Base-by-base conservation (phyloP, 2,329 filamentous ascomycete species). In the Aspergillus quadricinctus region DNA sequence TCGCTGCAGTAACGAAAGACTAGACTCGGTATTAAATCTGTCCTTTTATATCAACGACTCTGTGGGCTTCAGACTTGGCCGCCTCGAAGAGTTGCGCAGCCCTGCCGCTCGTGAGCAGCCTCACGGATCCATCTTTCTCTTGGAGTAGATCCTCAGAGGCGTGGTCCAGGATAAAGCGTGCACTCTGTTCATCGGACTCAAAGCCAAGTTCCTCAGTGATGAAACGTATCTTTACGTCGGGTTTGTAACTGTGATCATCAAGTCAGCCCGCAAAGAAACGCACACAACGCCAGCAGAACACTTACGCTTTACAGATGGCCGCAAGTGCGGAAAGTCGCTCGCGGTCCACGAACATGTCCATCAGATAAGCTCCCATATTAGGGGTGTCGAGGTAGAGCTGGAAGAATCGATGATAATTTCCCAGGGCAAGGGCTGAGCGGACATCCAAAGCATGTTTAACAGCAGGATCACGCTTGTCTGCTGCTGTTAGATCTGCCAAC, bases 351-450 rank as follows among this genome's bases (percentile, higher is more conserved):
- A 99, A 97, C 90, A 96, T 97, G 79, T 99, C 94, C 90, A 99
- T 96, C 52, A 99, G 84, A 77, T 97, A 97, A 66, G 89, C 92
- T 60, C 94, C 93, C 92, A 99, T 96, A 69, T 96, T 95, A 51
- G 92, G 92, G 25, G 92, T 92, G 72, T 93, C 88, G 64, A 95
- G 85, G 75, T 97, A 99, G 48, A 99, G 84, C 78, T 90, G 89
- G 83, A 99, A 97, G 77, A 99, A 97, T 73, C 86, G 93, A 78
- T 99, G 93, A 75, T 97, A 97, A 78, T 97, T 97, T 67, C 92
- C 92, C 72, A 95, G 81, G 52, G 94, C 93, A 69, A 97, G 79
- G 50, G 94, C 90, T 53, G 93, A 96, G 66, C 94, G 90, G 61
- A 97, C 92, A 65, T 89, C 84, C 67, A 99, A 80, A 41, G 94